Conservation (phyloP, 23 red algal species). For the Gracilaria caudata region DNA sequence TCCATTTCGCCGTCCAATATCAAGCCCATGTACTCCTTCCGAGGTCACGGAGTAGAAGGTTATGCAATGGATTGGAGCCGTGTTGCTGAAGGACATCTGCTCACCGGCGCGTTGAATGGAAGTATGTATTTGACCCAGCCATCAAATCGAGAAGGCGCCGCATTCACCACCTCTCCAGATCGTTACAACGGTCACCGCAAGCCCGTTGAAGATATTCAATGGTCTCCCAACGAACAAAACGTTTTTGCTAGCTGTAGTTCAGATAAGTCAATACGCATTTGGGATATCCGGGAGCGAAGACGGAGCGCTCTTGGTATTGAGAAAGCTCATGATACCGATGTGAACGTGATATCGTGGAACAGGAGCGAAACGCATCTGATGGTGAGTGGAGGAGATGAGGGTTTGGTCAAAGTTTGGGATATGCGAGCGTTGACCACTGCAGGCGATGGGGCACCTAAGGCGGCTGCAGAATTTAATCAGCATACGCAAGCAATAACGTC, state of each 20-base stretch:
- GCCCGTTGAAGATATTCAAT: slow-evolving; percentile 88
- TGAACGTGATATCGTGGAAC: slow-evolving; percentile 97
- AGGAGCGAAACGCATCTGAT: slow-evolving; percentile 77
- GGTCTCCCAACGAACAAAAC: slow-evolving; percentile 84
- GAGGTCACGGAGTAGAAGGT: slow-evolving; percentile 75
- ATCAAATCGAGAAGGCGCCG: slow-evolving; percentile 18
- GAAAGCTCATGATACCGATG: slow-evolving; percentile 80
- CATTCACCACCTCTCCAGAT: slow-evolving; percentile 30
- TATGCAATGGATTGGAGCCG: slow-evolving; percentile 87
- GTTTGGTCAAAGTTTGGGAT: slow-evolving; percentile 85
- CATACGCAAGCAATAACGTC: slow-evolving; percentile 83
- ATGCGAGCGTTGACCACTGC: slow-evolving; percentile 57
- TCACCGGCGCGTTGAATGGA: slow-evolving; percentile 69
- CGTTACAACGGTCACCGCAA: slow-evolving; percentile 52
- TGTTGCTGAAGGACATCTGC: slow-evolving; percentile 42
- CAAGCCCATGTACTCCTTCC: slow-evolving; percentile 61
- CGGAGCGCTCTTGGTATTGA: slow-evolving; percentile 50
- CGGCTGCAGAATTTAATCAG: slow-evolving; percentile 79
- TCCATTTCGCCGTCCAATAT: slow-evolving; percentile 39
- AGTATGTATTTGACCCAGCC: slow-evolving; percentile 62
- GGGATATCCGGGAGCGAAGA: slow-evolving; percentile 73
- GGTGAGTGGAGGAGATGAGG: slow-evolving; percentile 88
- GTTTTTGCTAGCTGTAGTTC: slow-evolving; percentile 88
- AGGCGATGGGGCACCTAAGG: neutral
- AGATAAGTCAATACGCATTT: slow-evolving; percentile 88